Conservation (phyloP, 2,329 filamentous ascomycete genomes). For the Bipolaris sorokiniana region DNA sequence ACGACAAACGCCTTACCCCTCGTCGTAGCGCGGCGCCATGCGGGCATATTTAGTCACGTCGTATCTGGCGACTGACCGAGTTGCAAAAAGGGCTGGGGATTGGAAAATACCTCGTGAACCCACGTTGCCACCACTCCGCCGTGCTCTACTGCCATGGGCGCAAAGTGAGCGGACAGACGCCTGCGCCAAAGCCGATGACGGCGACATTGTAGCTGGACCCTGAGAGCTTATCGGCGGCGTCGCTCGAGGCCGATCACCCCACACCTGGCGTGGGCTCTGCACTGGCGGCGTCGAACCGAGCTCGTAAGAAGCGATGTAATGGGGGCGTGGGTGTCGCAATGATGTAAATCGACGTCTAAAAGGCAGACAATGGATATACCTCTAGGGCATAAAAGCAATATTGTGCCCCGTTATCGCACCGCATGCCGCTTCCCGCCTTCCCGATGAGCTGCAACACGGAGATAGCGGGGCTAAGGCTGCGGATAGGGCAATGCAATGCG, state of each 20-base stretch:
- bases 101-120: conserved; percentile 37
- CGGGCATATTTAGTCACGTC: conserved; percentile 1
- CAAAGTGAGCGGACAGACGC: conserved; percentile 22
- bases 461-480: conserved; percentile 18
- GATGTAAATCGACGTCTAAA: neutral
- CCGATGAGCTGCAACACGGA: conserved; percentile 12
- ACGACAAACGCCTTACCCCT: conserved; percentile 16
- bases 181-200: conserved; percentile 41
- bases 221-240: conserved; percentile 33
- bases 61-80: neutral
- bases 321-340: conserved; percentile 15
- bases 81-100: conserved; percentile 19
- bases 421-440: conserved; percentile 14
- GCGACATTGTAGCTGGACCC: conserved; percentile 40
- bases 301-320: conserved; percentile 8
- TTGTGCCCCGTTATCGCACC: conserved; percentile 16
- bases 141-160: conserved; percentile 21
- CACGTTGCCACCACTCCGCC: conserved; percentile 17
- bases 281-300: conserved; percentile 16
- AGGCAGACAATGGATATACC: conserved; percentile 11
- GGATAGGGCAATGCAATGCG: conserved; percentile 16
- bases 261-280: conserved; percentile 26
- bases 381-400: conserved; percentile 9
- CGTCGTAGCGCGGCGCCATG: conserved; percentile 22
- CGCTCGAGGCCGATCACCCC: conserved; percentile 25